Percentiles rank a stretch among this genome's conserved stretches.
These are phyloP conservation scores for Clathrospora elynae DNA, from an alignment of 2,329 filamentous ascomycete genomes.

Conservation along the genomic window DNA sequence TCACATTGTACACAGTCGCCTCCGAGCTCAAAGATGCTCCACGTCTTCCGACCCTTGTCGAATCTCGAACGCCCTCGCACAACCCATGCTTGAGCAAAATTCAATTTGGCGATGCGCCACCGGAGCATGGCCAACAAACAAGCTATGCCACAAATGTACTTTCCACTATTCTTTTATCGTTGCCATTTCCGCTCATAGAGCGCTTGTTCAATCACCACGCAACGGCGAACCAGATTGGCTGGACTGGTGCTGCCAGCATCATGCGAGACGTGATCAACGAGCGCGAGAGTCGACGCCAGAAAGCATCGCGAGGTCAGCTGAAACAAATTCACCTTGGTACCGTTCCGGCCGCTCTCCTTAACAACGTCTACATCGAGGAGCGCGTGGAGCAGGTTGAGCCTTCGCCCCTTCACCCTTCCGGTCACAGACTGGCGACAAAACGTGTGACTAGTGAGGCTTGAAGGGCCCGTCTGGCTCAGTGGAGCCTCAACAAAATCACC, in stretches of 20 bases:
- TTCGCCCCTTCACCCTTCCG: constrained; percentile 45
- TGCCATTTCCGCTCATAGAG: constrained; percentile 71
- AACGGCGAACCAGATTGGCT: constrained; percentile 55
- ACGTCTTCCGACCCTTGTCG: constrained; percentile 50
- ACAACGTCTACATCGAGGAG: constrained; percentile 41
- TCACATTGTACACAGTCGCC: constrained; percentile 61
- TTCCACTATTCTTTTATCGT: constrained; percentile 70
- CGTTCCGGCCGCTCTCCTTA: constrained; percentile 25
- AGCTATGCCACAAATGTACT: constrained; percentile 56
- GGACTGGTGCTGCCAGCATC: constrained; percentile 46
- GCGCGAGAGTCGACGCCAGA: constrained; percentile 50
- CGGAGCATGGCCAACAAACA: constrained; percentile 49
- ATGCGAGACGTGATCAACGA: constrained; percentile 52
- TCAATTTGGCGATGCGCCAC: constrained; percentile 70
- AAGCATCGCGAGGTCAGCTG: constrained; percentile 32
- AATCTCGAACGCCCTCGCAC: constrained; percentile 46
- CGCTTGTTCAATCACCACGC: constrained; percentile 66
- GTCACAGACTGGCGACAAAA: constrained; percentile 39
- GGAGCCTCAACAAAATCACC: neutral
- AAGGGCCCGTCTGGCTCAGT: constrained; percentile 3
- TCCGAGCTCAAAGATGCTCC: constrained; percentile 56
- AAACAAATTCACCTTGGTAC: constrained; percentile 28
- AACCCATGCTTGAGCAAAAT: constrained; percentile 66
- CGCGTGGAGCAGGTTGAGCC: constrained; percentile 46
- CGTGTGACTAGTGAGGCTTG: constrained; percentile 16